phyloP scores from a whole-genome alignment of 805 yeast species.

The Cyberlindnera xishuangbannaensis region DNA sequence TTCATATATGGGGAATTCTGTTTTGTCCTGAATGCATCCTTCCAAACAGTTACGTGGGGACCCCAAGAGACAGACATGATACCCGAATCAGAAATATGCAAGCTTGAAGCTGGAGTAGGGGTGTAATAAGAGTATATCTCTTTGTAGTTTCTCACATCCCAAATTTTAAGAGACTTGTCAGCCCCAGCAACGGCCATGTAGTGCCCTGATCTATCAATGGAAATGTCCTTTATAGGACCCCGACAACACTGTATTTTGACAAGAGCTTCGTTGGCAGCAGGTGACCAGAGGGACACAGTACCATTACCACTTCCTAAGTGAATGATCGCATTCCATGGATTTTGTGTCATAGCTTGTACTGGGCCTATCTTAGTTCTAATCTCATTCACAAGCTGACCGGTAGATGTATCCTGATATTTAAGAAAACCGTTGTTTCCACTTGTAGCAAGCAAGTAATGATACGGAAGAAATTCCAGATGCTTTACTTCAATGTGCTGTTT shows the following conservation, averaged over 20 bases:
- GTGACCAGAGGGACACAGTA: constrained; percentile 90
- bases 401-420: constrained; percentile 92
- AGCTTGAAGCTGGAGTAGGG: constrained; percentile 81
- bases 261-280: constrained; percentile 77
- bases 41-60: constrained; percentile 92
- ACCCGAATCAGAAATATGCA: constrained; percentile 84
- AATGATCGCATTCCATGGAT: constrained; percentile 93
- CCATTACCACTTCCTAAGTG: constrained; percentile 94
- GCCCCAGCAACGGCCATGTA: constrained; percentile 93
- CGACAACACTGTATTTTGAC: constrained; percentile 75
- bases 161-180: constrained; percentile 76
- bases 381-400: constrained; percentile 83
- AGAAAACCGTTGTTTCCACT: constrained; percentile 88
- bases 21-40: constrained; percentile 64
- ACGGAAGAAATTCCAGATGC: constrained; percentile 80
- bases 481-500: constrained; percentile 87
- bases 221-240: constrained; percentile 83
- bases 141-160: constrained; percentile 87
- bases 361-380: constrained; percentile 86
- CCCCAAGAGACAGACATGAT: constrained; percentile 91
- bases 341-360: constrained; percentile 79
- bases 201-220: constrained; percentile 85
- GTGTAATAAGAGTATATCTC: constrained; percentile 57
- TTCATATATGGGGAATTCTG: constrained; percentile 90
- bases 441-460: constrained; percentile 80